Evolutionary conservation across 225 moss, liverwort and hornwort species (phyloP).

Genomic region (Polytrichum commune): DNA sequence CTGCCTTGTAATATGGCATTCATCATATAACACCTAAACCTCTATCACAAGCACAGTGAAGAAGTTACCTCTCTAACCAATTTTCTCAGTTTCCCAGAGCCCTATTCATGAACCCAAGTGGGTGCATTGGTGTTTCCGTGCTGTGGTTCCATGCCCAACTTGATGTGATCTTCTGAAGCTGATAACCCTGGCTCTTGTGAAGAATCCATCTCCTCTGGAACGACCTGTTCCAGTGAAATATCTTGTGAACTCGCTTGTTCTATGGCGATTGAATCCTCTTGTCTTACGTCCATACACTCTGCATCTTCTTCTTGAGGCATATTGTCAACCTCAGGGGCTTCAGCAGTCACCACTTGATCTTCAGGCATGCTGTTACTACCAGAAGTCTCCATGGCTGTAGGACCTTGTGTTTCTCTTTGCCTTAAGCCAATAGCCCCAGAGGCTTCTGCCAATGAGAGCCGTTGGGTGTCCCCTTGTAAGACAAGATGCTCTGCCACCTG

Average conservation of each 20-base stretch:
- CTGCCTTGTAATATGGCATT: neutral
- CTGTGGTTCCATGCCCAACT: neutral
- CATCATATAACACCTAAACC: conserved; percentile 3
- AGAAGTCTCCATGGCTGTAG: neutral
- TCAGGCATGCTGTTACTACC: neutral
- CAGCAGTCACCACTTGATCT: neutral
- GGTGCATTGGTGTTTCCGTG: neutral
- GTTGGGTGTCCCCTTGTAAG: neutral
- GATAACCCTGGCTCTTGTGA: neutral
- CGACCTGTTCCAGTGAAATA: neutral
- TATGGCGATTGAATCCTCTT: neutral
- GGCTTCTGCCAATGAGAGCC: conserved; percentile 7
- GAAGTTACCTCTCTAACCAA: neutral
- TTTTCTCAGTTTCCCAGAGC: neutral
- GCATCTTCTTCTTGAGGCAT: neutral
- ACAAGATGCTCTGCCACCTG: conserved; percentile 38
- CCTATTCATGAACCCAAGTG: neutral
- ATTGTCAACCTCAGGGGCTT: neutral
- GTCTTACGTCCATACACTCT: neutral
- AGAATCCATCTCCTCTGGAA: neutral
- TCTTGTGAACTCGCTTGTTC: neutral
- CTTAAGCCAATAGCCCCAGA: neutral
- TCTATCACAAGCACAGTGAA: neutral
- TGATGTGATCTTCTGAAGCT: too few species aligned
- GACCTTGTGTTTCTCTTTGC: neutral